These are phyloP conservation scores for Ilex paraguariensis DNA, from an alignment of 305 asterid genomes.

Conservation along the genomic window DNA sequence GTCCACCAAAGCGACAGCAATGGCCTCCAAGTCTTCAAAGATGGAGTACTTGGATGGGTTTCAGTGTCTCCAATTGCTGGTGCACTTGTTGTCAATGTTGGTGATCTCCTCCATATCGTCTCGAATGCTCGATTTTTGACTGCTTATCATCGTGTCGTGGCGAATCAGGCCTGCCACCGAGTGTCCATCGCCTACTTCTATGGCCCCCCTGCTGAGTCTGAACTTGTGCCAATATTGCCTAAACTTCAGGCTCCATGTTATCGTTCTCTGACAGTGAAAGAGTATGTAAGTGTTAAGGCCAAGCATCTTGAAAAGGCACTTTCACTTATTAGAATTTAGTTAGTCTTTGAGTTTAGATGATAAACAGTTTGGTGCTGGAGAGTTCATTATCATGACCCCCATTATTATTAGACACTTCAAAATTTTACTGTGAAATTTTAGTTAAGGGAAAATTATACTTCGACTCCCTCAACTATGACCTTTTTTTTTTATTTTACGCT, in stretches of 20 bases:
- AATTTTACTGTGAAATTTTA: too few relatives aligned
- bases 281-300: slow-evolving; percentile 49
- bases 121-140: slow-evolving; percentile 47
- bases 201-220: slow-evolving; percentile 39
- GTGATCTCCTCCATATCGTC: slow-evolving; percentile 63
- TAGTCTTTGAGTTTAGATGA: too few relatives aligned
- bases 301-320: slow-evolving; percentile 55
- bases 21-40: slow-evolving; percentile 57
- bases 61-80: slow-evolving; percentile 37
- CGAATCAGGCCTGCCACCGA: slow-evolving; percentile 41
- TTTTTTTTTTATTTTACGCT: too few relatives aligned
- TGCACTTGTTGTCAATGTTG: slow-evolving; percentile 59
- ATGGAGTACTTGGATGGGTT: slow-evolving; percentile 41
- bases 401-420: too few relatives aligned
- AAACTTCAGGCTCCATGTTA: slow-evolving; percentile 25
- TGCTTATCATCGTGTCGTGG: slow-evolving; percentile 58
- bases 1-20: slow-evolving; percentile 63
- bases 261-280: slow-evolving; percentile 45
- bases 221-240: slow-evolving; percentile 35
- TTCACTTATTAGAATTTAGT: slow-evolving; percentile 20
- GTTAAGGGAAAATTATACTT: too few relatives aligned
- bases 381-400: too few relatives aligned
- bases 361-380: too few relatives aligned
- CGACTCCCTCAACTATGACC: too few relatives aligned
- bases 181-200: slow-evolving; percentile 49